Evolutionary conservation across 2,329 filamentous ascomycete genomes (phyloP).

Genomic region (Colletotrichum sp.): DNA sequence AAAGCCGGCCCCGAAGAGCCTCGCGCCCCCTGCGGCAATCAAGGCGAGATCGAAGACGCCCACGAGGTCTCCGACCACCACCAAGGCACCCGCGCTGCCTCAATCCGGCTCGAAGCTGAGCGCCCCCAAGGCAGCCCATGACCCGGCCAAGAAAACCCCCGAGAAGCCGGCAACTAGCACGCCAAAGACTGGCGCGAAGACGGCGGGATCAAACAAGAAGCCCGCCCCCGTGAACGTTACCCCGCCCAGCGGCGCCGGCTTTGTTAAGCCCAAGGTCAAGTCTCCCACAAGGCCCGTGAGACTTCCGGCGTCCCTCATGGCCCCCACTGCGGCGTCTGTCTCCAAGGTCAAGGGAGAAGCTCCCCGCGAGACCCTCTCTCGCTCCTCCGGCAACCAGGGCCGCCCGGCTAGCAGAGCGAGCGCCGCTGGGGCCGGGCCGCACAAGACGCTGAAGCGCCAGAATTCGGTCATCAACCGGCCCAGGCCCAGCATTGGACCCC

Average conservation of each 20-base stretch:
- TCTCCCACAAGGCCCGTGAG: constrained; percentile 73
- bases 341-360: constrained; percentile 55
- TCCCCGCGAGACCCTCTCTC: constrained; percentile 26
- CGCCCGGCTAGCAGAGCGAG: constrained; percentile 55
- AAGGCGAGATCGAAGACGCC: constrained; percentile 36
- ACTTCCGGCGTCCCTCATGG: constrained; percentile 70
- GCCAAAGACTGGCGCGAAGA: constrained; percentile 31
- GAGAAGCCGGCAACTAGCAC: constrained; percentile 39
- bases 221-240: constrained; percentile 46
- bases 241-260: constrained; percentile 42
- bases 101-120: constrained; percentile 29
- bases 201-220: constrained; percentile 44
- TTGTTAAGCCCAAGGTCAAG: constrained; percentile 65
- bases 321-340: constrained; percentile 72
- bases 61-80: constrained; percentile 38
- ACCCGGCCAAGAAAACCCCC: constrained; percentile 19
- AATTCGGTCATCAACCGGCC: constrained; percentile 48
- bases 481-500: constrained; percentile 61
- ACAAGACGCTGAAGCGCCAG: constrained; percentile 47
- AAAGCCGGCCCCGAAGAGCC: constrained; percentile 37
- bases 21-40: constrained; percentile 1
- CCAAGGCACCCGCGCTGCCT: constrained; percentile 43
- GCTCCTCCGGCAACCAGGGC: constrained; percentile 31
- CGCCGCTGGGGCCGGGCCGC: constrained; percentile 29
- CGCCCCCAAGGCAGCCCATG: constrained; percentile 27